Conservation (phyloP, 2,329 filamentous ascomycete genomes). For the Nemania sp. region DNA sequence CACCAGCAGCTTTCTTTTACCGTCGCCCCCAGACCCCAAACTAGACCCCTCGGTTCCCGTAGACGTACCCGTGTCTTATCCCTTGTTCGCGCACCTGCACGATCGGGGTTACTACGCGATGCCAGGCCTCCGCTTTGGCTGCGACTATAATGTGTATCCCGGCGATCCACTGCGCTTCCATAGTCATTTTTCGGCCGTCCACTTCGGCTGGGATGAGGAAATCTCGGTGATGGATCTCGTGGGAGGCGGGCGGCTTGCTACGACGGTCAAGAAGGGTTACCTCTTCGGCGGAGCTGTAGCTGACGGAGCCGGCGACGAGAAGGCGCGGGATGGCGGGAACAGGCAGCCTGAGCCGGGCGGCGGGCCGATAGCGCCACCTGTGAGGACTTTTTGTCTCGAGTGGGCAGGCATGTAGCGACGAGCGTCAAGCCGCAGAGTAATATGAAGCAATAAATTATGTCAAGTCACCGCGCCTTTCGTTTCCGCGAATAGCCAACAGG, state of each 20-base stretch:
- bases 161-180: conserved; percentile 95
- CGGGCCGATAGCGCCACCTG: conserved; percentile 20
- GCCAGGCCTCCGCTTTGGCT: conserved; percentile 91
- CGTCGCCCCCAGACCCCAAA: conserved; percentile 1
- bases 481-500: too few relatives aligned
- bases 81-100: conserved; percentile 82
- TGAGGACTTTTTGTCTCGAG: conserved; percentile 33
- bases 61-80: conserved; percentile 60
- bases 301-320: background rate
- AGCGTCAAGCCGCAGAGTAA: background rate
- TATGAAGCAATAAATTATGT: background rate
- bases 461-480: too few relatives aligned
- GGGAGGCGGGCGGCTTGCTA: conserved; percentile 83
- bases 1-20: conserved; percentile 45
- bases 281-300: conserved; percentile 70
- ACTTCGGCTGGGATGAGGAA: conserved; percentile 84
- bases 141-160: conserved; percentile 92
- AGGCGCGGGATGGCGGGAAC: background rate
- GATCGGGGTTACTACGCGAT: conserved; percentile 81
- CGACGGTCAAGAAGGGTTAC: conserved; percentile 95
- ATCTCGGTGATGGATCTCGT: conserved; percentile 85
- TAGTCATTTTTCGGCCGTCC: conserved; percentile 88
- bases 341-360: background rate
- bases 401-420: conserved; percentile 36
- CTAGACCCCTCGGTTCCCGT: conserved; percentile 22